These are phyloP conservation scores for Bidens hawaiensis DNA, from an alignment of 140 eudicot species.

Conservation along the genomic window DNA sequence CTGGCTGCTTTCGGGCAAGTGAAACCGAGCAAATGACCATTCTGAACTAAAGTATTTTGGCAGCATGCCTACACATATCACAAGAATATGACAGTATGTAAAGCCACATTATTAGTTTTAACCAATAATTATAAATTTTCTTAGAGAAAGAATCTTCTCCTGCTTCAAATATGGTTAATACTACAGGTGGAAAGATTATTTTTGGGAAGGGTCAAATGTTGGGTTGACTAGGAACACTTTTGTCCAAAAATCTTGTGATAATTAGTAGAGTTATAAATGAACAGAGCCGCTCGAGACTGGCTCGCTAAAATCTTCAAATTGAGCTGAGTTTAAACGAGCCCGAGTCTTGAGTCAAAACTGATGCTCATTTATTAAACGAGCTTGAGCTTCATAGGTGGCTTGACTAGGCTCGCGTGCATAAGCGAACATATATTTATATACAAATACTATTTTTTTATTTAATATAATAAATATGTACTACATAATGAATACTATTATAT, in stretches of 20 bases:
- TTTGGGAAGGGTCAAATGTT: background rate
- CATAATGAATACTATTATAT: too few species aligned
- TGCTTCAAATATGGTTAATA: background rate
- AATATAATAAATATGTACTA: too few species aligned
- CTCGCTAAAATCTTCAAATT: too few species aligned
- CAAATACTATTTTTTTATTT: too few species aligned
- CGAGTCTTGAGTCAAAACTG: too few species aligned
- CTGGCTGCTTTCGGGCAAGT: constrained; percentile 69
- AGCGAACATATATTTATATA: too few species aligned
- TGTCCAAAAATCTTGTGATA: background rate
- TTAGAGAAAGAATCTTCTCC: background rate
- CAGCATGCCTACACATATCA: constrained; percentile 55
- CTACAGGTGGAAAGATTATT: background rate
- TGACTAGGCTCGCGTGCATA: too few species aligned
- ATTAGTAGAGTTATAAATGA: too few species aligned
- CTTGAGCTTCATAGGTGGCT: too few species aligned
- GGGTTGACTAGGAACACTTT: background rate
- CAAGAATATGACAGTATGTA: background rate
- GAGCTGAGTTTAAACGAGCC: too few species aligned
- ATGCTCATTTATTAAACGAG: too few species aligned
- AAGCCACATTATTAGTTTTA: background rate
- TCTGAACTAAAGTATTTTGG: constrained; percentile 95
- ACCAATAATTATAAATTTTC: background rate
- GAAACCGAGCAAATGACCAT: constrained; percentile 98
- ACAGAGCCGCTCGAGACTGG: too few species aligned